Base-by-base conservation (phyloP, 495 filamentous ascomycete genomes). In the Penicillium ochrochloron region DNA sequence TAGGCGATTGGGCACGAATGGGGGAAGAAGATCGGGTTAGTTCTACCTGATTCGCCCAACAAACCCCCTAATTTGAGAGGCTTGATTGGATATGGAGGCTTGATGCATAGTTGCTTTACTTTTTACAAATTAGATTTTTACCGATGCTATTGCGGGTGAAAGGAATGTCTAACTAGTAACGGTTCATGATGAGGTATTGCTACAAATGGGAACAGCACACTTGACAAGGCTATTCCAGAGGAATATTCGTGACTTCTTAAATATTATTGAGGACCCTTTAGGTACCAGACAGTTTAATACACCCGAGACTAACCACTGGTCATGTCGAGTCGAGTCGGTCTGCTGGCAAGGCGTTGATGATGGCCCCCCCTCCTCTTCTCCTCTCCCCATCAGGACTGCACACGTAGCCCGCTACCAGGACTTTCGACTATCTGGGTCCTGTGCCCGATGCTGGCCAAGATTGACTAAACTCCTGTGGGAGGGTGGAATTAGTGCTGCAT, bases 341-440 rank as follows among this genome's bases (percentile, higher is more conserved):
- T 69, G 63, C 37, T 55, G 56, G 57, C 56, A 57, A 41, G 56
- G 56, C 60, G 66, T 67, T 61, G 66, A 66, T 70, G 68, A 69
- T 61, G 57, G 53, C 39, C 29, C 57, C 12, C 37, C 37, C 44
- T 31, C 55, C n/a, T 33, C 37, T 61, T 54, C 12, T 23, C 6
- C 25, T 52, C 46, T 61, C 17, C 27, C 70, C 72, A 70, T 73
- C 69, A 75, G 63, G 55, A 62, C 66, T 74, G 75, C 71, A 73
- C 73, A 78, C 77, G 76, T 77, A 76, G 76, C 74, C 67, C 52
- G 58, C 64, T 60, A 68, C 44, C 53, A 34, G 14, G 27, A 29
- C 4, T 34, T 2, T 34, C 29, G 57, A 64, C 68, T 65, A 72
- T 65, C 68, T 68, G 65, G 65, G 67, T 73, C 69, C 60, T 35